These are phyloP conservation scores for Cronartium quercuum DNA, from an alignment of 1,284 basidiomycete genomes.

Conservation along the genomic window DNA sequence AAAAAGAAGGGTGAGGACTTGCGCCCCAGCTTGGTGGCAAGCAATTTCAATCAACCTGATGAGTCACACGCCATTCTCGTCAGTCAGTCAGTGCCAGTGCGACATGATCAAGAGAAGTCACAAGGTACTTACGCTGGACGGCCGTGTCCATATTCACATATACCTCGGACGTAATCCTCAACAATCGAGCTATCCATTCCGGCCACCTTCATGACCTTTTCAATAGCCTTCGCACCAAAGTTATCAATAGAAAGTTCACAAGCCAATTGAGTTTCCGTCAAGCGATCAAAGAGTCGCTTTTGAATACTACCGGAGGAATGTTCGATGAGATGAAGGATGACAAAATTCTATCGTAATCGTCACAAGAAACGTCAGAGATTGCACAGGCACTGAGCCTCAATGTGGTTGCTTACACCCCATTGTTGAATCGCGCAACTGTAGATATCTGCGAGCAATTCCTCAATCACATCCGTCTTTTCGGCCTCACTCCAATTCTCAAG, in stretches of 20 bases:
- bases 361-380: neutral
- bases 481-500: slow-evolving; percentile 37
- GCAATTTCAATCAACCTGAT: slow-evolving; percentile 38
- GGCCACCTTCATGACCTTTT: slow-evolving; percentile 38
- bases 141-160: slow-evolving; percentile 39
- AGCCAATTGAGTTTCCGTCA: slow-evolving; percentile 39
- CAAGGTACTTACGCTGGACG: slow-evolving; percentile 30
- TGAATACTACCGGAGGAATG: slow-evolving; percentile 36
- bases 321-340: slow-evolving; percentile 38
- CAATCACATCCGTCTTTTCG: slow-evolving; percentile 38
- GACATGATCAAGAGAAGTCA: neutral
- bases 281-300: slow-evolving; percentile 35
- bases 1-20: slow-evolving; percentile 37
- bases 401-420: slow-evolving; percentile 35
- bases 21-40: slow-evolving; percentile 39
- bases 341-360: slow-evolving; percentile 24
- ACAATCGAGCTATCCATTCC: slow-evolving; percentile 39
- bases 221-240: slow-evolving; percentile 39
- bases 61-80: neutral
- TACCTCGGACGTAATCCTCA: slow-evolving; percentile 35
- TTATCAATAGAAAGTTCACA: slow-evolving; percentile 39
- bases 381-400: neutral
- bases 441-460: slow-evolving; percentile 33
- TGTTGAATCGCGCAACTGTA: slow-evolving; percentile 38
- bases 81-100: neutral